phyloP scores from a whole-genome alignment of 192 early-diverging fungal genomes.

The Chytriomyces hyalinus region DNA sequence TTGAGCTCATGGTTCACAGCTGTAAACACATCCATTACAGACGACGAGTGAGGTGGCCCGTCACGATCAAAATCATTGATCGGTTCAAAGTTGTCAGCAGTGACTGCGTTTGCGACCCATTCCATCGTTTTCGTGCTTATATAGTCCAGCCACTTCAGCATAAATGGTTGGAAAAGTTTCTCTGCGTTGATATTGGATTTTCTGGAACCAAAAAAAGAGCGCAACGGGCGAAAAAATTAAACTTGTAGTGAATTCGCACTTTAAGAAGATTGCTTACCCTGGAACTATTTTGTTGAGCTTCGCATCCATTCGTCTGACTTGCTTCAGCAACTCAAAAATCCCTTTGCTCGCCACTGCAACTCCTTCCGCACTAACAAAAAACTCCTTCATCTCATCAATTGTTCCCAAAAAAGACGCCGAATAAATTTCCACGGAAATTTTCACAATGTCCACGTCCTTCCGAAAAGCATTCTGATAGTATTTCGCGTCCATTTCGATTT shows the following conservation, averaged over 20 bases:
- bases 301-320: conserved; percentile 51
- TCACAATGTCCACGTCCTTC: conserved; percentile 57
- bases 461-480: conserved; percentile 56
- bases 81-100: conserved; percentile 59
- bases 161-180: conserved; percentile 59
- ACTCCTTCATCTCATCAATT: conserved; percentile 48
- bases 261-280: conserved; percentile 35
- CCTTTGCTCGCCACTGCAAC: conserved; percentile 46
- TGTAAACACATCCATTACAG: conserved; percentile 58
- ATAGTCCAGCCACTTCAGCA: conserved; percentile 55
- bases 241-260: not conserved
- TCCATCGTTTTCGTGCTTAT: conserved; percentile 49
- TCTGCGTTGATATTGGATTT: conserved; percentile 56
- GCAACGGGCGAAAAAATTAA: not conserved
- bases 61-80: conserved; percentile 33
- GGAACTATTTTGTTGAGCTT: conserved; percentile 52
- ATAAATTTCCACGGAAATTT: conserved; percentile 55
- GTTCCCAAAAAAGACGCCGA: conserved; percentile 54
- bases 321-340: conserved; percentile 55
- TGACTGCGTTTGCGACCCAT: conserved; percentile 61
- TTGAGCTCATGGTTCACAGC: conserved; percentile 59
- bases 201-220: conserved; percentile 27
- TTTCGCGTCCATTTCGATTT: conserved; percentile 60
- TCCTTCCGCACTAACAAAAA: conserved; percentile 47
- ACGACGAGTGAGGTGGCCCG: conserved; percentile 43